These are phyloP conservation scores for Plasmodium gallinaceum DNA, from an alignment of 169 alveolate species.

Conservation along the genomic window DNA sequence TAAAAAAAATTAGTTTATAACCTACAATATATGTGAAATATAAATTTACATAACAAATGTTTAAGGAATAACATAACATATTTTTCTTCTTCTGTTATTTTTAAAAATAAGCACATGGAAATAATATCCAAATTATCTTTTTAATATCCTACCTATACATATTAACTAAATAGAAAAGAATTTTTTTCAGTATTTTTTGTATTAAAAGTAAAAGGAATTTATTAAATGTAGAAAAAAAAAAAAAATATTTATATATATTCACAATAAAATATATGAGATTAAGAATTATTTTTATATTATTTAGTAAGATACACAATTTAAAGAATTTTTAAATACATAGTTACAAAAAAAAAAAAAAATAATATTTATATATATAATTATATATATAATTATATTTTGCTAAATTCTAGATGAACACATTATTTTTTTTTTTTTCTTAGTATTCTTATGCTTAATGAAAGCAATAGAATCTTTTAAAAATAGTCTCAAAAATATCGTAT, in stretches of 20 bases:
- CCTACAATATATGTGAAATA: too few relatives aligned
- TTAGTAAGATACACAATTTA: not conserved
- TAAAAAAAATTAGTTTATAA: too few relatives aligned
- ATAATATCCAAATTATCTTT: not conserved
- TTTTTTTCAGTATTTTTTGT: not conserved
- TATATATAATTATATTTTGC: not conserved
- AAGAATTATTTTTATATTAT: not conserved
- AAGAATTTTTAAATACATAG: not conserved
- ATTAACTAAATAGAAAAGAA: not conserved
- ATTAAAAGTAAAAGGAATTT: not conserved
- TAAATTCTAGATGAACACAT: not conserved
- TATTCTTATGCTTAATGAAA: conserved; percentile 23
- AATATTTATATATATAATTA: not conserved
- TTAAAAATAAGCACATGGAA: not conserved
- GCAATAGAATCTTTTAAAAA: conserved; percentile 9
- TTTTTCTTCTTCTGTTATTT: not conserved
- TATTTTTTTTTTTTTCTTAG: not conserved
- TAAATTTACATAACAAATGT: too few relatives aligned
- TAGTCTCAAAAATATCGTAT: conserved; percentile 15
- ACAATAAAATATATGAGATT: too few relatives aligned
- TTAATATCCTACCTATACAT: too few relatives aligned
- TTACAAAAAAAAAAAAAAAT: not conserved
- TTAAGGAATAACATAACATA: too few relatives aligned
- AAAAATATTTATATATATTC: not conserved
- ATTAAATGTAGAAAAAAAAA: not conserved